A percentile compares a stretch with the other conserved stretches of the same genome.
Conservation (phyloP, 345 rosid species). For the Syzygium jambos region DNA sequence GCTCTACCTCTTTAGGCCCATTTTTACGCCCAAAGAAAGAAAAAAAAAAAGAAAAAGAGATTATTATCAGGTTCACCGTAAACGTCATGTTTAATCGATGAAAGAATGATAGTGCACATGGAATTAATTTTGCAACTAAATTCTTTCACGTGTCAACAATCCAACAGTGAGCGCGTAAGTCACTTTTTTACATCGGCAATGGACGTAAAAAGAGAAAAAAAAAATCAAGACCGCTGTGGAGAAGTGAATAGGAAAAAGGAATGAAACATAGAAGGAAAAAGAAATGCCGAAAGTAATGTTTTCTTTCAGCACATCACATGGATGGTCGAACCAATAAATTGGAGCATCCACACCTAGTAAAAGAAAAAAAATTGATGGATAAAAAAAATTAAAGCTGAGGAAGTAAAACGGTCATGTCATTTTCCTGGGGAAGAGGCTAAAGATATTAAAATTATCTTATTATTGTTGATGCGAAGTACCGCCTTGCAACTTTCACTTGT, state of each 20-base stretch:
- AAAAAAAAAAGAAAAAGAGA: neutral
- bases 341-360: neutral
- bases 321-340: neutral
- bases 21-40: neutral
- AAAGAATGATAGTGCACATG: neutral
- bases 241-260: neutral
- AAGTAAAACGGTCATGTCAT: neutral
- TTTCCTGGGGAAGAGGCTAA: neutral
- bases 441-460: no score
- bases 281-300: conserved; percentile 12
- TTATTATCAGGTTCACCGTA: neutral
- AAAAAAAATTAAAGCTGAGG: neutral
- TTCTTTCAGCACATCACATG: neutral
- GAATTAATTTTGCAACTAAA: neutral
- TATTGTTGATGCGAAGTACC: no score
- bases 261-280: neutral
- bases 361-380: neutral
- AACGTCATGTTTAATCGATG: neutral
- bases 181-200: neutral
- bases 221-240: neutral
- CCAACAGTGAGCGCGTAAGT: neutral
- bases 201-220: neutral
- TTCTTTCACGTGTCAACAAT: neutral
- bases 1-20: neutral
- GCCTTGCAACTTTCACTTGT: neutral